phyloP scores from a whole-genome alignment of 106 monocot genomes.

The Gastrodia elata region DNA sequence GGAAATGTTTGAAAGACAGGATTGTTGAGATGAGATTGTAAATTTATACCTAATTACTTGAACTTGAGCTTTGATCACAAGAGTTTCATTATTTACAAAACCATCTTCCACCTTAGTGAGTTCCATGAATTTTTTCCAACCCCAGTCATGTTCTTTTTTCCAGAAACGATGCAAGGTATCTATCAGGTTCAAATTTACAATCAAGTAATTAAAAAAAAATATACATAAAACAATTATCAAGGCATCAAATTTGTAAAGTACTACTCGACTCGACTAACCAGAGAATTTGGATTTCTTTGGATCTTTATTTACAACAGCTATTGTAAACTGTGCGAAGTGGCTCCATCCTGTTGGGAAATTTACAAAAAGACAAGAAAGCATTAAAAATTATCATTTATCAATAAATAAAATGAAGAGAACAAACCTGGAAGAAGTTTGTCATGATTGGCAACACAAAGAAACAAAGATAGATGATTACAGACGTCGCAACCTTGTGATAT shows the following conservation, averaged over 20 bases:
- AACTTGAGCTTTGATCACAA: slow-evolving; percentile 91
- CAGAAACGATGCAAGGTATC: slow-evolving; percentile 93
- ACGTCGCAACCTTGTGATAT: slow-evolving; percentile 98
- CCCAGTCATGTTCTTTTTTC: slow-evolving; percentile 99
- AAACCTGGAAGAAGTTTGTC: slow-evolving; percentile 93
- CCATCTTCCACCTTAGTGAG: slow-evolving; percentile 73
- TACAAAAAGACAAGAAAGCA: slow-evolving; percentile 2
- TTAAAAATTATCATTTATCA: neutral
- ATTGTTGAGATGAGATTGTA: neutral
- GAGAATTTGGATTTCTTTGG: slow-evolving; percentile 87
- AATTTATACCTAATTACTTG: slow-evolving; percentile 82
- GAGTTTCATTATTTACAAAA: slow-evolving; percentile 66
- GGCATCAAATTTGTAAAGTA: neutral
- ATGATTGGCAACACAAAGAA: slow-evolving; percentile 96
- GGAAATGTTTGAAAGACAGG: neutral
- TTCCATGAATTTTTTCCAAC: slow-evolving; percentile 99
- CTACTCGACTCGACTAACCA: slow-evolving; percentile 39
- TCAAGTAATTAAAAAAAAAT: neutral
- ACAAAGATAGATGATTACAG: slow-evolving; percentile 83
- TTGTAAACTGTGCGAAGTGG: slow-evolving; percentile 95
- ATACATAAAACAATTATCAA: neutral
- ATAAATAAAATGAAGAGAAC: slow-evolving; percentile 5
- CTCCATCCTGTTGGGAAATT: slow-evolving; percentile 72
- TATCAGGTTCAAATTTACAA: slow-evolving; percentile 21
- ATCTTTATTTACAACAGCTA: slow-evolving; percentile 91